Conservation (phyloP, 2,329 filamentous ascomycete genomes). For the Dothideomycetes sp. region DNA sequence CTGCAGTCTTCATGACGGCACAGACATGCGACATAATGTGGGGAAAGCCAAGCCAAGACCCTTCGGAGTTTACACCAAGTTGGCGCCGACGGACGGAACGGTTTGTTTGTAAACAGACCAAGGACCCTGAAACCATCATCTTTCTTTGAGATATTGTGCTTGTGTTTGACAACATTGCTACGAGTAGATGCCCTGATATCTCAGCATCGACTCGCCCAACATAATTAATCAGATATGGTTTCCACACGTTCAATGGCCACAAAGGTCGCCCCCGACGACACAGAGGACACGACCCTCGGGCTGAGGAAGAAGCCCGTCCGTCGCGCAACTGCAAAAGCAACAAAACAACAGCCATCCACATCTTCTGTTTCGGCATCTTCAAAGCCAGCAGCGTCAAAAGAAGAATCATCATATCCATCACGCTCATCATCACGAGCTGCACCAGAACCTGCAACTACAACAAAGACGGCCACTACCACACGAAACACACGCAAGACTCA, state of each 20-base stretch:
- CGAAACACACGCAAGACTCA: constrained; percentile 9
- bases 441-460: constrained; percentile 4
- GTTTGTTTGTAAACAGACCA: background rate
- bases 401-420: constrained; percentile 2
- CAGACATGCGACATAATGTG: too few species aligned
- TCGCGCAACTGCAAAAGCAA: constrained; percentile 15
- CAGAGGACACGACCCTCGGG: constrained; percentile 10
- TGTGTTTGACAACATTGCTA: background rate
- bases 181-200: background rate
- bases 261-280: constrained; percentile 15
- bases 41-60: too few species aligned
- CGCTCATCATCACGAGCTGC: constrained; percentile 7
- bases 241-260: constrained; percentile 23
- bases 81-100: background rate
- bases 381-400: background rate
- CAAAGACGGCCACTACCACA: constrained; percentile 9
- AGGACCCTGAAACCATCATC: background rate
- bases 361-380: constrained; percentile 6
- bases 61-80: too few species aligned
- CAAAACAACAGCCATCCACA: constrained; percentile 6
- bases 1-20: background rate
- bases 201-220: too few species aligned
- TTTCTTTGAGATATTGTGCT: too few species aligned
- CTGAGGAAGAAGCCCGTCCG: constrained; percentile 24
- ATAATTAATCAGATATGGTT: too few species aligned